Evolutionary conservation across 2,329 filamentous ascomycete species (phyloP).

Genomic region (Pyrenochaeta sp.): DNA sequence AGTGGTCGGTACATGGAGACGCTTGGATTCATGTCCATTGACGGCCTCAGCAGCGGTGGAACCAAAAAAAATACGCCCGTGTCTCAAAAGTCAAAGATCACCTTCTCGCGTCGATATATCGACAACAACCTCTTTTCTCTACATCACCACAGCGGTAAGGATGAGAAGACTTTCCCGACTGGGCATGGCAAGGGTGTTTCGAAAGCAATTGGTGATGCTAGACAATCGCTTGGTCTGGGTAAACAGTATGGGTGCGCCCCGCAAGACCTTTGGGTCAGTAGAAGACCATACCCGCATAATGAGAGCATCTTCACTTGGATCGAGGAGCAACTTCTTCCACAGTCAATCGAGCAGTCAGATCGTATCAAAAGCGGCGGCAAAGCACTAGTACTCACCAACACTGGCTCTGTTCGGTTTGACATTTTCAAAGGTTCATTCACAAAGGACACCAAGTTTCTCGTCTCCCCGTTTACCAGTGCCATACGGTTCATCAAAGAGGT

Average conservation of each 20-base stretch:
- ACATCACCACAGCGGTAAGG: conserved; percentile 79
- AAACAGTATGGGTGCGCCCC: conserved; percentile 84
- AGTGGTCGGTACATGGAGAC: conserved; percentile 95
- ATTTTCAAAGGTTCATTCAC: conserved; percentile 94
- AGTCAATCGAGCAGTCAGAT: conserved; percentile 61
- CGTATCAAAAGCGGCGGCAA: conserved; percentile 62
- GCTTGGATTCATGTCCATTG: conserved; percentile 89
- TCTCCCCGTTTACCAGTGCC: conserved; percentile 86
- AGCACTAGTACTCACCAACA: conserved; percentile 82
- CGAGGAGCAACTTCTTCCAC: conserved; percentile 76
- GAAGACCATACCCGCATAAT: conserved; percentile 75
- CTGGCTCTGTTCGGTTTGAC: conserved; percentile 91
- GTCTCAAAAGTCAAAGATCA: conserved; percentile 49
- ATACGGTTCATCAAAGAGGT: conserved; percentile 82
- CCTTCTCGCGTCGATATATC: conserved; percentile 83
- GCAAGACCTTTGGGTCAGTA: conserved; percentile 80
- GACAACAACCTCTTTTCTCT: conserved; percentile 92
- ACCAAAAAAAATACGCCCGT: conserved; percentile 33
- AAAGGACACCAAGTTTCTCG: conserved; percentile 81
- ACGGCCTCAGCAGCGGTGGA: conserved; percentile 64
- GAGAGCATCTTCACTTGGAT: conserved; percentile 86
- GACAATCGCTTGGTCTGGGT: conserved; percentile 76
- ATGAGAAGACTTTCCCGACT: conserved; percentile 78
- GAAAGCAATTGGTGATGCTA: conserved; percentile 72
- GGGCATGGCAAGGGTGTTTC: conserved; percentile 77